Evolutionary conservation across 2,329 filamentous ascomycete species (phyloP), one percentile per base, ranked within the genome.

Genomic region (Ceratocystis eucalypticola): DNA sequence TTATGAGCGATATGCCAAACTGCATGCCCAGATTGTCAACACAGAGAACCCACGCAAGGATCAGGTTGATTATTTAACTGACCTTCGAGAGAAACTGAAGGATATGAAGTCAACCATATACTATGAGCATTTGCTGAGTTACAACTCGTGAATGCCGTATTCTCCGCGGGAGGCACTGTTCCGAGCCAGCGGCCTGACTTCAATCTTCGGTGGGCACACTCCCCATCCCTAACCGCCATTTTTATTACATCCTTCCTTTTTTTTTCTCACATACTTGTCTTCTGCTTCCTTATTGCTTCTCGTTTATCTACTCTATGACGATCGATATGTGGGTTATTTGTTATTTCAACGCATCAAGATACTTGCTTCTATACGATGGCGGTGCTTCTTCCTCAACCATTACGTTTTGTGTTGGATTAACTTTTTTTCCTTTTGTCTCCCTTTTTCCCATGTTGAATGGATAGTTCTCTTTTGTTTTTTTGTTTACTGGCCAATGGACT

Each of bases 51-150:
- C 84, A 2, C 77, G 79, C 0, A 75, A 79, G 67, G 76, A 80
- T 17, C 80, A 82, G 71, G 73, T 86, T 64, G 75, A 75, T 5
- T 73, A 80, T 61, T 72, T 87, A 59, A 70, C 80, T 37, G 77
- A 80, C 15, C 82, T 86, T 82, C 80, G 82, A 66, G 74, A 78
- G 33, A 76, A 79, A 44, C 74, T 87, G 61, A 76, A 79, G 69
- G 70, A 70, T n/a, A 80, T 86, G 79, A 87, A 87, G 77, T 76
- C 73, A 69, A 78, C 84, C 67, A 86, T 87, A 57, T 80, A 84
- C 70, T 74, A 74, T 69, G 77, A 79, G 72, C 77, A 72, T 72
- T 75, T 72, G 65, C 75, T 69, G 3, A 73, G 68, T 25, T 30
- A 50, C 25, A 65, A 68, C 28, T 61, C 64, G 12, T 68, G 37